Conservation (phyloP, 2,329 filamentous ascomycete species). For the Paraconiothyrium sp. region DNA sequence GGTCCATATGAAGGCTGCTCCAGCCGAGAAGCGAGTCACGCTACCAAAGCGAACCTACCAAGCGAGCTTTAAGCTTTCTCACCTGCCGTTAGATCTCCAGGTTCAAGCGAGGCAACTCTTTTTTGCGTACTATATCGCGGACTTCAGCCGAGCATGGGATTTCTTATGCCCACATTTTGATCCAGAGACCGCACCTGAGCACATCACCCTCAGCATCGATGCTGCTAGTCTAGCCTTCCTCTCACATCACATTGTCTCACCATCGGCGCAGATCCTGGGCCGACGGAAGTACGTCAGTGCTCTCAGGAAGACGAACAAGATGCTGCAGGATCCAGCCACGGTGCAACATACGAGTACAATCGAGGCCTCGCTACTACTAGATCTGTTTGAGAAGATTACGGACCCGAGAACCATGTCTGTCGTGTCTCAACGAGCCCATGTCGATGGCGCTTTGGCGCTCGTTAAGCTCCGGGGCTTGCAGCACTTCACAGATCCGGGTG, state of each 20-base stretch:
- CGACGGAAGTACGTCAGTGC: slow-evolving; percentile 38
- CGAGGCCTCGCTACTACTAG: slow-evolving; percentile 34
- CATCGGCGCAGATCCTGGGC: slow-evolving; percentile 27
- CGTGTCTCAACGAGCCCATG: slow-evolving; percentile 29
- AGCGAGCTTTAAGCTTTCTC: slow-evolving; percentile 14
- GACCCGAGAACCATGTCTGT: slow-evolving; percentile 19
- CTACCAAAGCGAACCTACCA: background rate
- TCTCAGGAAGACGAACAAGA: slow-evolving; percentile 30
- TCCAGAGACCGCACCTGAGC: slow-evolving; percentile 24
- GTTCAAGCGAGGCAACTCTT: slow-evolving; percentile 33
- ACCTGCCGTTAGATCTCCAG: slow-evolving; percentile 30
- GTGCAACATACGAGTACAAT: slow-evolving; percentile 28
- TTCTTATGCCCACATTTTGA: slow-evolving; percentile 32
- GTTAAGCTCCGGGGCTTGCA: slow-evolving; percentile 35
- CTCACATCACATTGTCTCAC: slow-evolving; percentile 29
- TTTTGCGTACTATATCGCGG: slow-evolving; percentile 37
- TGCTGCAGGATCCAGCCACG: slow-evolving; percentile 26
- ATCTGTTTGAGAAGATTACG: slow-evolving; percentile 41
- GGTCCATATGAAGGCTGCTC: slow-evolving; percentile 25
- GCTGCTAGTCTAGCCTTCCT: slow-evolving; percentile 42
- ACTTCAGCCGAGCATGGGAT: slow-evolving; percentile 36
- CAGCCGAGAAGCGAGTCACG: slow-evolving; percentile 5
- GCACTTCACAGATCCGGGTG: slow-evolving; percentile 23
- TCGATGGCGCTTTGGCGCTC: slow-evolving; percentile 36
- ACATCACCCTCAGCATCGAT: slow-evolving; percentile 38